Base-by-base conservation (phyloP, 352 stramenopile species). In the Phytopythium aichiense region DNA sequence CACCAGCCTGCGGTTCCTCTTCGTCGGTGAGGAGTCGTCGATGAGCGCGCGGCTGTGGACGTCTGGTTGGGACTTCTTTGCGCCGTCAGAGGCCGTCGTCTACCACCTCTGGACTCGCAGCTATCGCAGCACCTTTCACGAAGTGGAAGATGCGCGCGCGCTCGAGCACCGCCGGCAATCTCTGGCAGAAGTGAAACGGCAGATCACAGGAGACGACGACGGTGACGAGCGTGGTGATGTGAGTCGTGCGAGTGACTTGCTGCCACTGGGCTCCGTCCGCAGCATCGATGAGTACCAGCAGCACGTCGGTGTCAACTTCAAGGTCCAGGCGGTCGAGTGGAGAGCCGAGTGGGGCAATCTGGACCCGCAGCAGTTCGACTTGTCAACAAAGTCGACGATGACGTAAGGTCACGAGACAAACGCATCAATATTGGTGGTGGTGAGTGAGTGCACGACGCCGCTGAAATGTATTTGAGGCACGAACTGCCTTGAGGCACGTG, bases 11-110 rank as follows among this genome's bases (percentile, higher is more conserved):
- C 80, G 79, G 13, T 87, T 96, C 54, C 67, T 98, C 4, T 99
- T 98, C 65, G 98, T 98, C 68, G 94, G 94, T 28, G 94, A 99
- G 78, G 94, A 98, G 73, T 66, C 88, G 5, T 82, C 71, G 20
- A 97, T 98, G 91, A 93, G 92, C 49, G 85, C 87, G 16, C 75
- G 93, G 33, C 74, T 98, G 8, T 98, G 84, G 74, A 98, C 90
- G 5, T 71, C 83, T 22, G 92, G 93, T 0, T 98, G 84, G 77
- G 80, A 98, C 61, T 96, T 98, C 43, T 98, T 88, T 60, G 73
- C 93, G n/a, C 95, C 93, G 20, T 68, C 69, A 1, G 65, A 89
- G 58, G 68, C 73, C 61, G 67, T 80, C 3, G 73, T 89, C 16
- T 98, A 97, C 63, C 95, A 98, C 58, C 73, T 97, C 46, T 98